phyloP scores from a whole-genome alignment of 148 eudicot genomes.

The Chenopodium formosanum region DNA sequence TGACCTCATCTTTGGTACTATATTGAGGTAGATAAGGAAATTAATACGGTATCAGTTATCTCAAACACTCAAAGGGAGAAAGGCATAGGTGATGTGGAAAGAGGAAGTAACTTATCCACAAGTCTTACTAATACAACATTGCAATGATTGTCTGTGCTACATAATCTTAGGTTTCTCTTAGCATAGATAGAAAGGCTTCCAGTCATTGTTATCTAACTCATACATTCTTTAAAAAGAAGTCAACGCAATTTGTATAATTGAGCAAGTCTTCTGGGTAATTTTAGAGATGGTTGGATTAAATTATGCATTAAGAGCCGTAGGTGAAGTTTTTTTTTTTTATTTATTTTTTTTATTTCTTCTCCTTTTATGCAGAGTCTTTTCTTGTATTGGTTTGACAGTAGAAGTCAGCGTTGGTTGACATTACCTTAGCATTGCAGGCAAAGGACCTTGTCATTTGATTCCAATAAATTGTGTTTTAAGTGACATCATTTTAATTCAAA shows the following conservation, averaged over 20 bases:
- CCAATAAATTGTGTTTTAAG: neutral
- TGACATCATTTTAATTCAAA: no score
- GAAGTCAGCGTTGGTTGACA: neutral
- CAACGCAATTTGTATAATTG: neutral
- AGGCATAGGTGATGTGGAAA: neutral
- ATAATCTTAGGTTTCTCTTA: neutral
- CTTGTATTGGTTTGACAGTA: no score
- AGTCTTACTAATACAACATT: neutral
- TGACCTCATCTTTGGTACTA: no score
- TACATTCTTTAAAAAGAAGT: neutral
- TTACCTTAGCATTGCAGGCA: neutral
- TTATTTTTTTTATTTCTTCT: no score
- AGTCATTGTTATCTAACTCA: neutral
- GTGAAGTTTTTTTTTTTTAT: neutral
- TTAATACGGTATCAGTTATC: neutral
- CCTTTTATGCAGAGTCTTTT: no score
- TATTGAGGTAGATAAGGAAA: neutral
- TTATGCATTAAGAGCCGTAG: neutral
- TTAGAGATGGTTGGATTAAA: neutral
- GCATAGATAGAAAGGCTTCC: neutral
- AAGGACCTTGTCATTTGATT: neutral
- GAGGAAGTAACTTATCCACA: neutral
- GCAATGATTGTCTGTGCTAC: neutral
- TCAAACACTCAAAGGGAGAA: neutral
- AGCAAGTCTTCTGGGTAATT: neutral